Base-by-base conservation (phyloP, 2,329 filamentous ascomycete genomes). In the Cadophora luteo-olivacea region DNA sequence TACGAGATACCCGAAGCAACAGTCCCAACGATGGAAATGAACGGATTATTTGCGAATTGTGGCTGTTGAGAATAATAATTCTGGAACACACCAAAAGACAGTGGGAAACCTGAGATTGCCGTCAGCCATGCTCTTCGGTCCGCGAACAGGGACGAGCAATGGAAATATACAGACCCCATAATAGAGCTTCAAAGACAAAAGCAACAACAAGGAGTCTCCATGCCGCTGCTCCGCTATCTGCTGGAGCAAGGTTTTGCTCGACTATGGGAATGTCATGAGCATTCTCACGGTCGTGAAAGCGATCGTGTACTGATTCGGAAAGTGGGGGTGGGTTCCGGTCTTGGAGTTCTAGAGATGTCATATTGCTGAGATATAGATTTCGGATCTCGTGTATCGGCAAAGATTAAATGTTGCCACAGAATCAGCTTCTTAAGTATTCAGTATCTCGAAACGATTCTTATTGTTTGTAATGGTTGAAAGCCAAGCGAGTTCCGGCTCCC, bases 31-130 rank as follows among this genome's bases (percentile, higher is more conserved):
- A 88, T 81, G 41, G 89, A 84, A 60, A 91, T 87, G 57, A 83
- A 81, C 32, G 82, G 81, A 29, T 65, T 67, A 11, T 62, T 83
- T 4, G 80, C 79, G 66, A 92, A 92, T 0, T 86, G 85, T 6
- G 83, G 82, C 68, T 89, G 83, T 1, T 82, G 84, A 48, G 82
- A 85, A 76, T 92, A 92, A 77, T 91, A 90, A 64, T 89, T 84
- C 72, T 92, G 89, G 74, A 92, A 92, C 24, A 93, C 84, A 45
- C 90, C 91, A 75, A 89, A 93, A 0, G 88, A 84, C 66, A 89
- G 89, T 0, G 89, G 87, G 66, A 92, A 91, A 1, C 89, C 89
- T 91, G 36, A 29, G 29, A 25, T 2, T 22, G 12, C 19, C 6
- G n/a, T 49, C n/a, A 49, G n/a, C n/a, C 22, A 8, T 49, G 19